A percentile compares a stretch with the other conserved stretches of the same genome.
Evolutionary conservation across 1,284 basidiomycete genomes (phyloP).

Genomic region (Uromyces viciae-fabae): DNA sequence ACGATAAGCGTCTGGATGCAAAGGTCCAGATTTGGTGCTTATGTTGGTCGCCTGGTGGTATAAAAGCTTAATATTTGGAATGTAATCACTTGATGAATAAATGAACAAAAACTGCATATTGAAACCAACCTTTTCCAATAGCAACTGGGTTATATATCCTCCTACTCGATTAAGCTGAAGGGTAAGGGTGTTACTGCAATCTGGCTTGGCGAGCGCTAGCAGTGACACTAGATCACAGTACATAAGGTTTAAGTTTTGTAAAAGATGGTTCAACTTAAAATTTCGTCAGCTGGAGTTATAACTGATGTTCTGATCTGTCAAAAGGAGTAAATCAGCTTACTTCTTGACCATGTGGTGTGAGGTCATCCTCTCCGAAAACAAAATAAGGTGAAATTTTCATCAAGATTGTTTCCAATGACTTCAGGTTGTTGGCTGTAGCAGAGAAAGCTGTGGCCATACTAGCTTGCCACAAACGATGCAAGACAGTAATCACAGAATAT

Average conservation of each 20-base stretch:
- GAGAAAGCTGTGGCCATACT: slow-evolving; percentile 54
- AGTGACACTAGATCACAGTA: slow-evolving; percentile 72
- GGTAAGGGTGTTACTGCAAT: slow-evolving; percentile 48
- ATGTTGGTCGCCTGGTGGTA: slow-evolving; percentile 47
- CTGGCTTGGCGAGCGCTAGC: slow-evolving; percentile 51
- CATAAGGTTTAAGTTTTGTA: slow-evolving; percentile 68
- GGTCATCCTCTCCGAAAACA: slow-evolving; percentile 63
- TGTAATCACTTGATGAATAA: not conserved
- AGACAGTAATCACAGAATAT: slow-evolving; percentile 63
- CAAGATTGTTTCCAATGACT: slow-evolving; percentile 62
- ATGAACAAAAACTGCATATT: not conserved
- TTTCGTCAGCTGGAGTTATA: slow-evolving; percentile 43
- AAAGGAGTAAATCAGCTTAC: slow-evolving; percentile 55
- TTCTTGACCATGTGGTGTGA: slow-evolving; percentile 61
- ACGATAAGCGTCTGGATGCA: slow-evolving; percentile 65
- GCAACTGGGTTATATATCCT: slow-evolving; percentile 66
- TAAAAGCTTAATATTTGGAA: slow-evolving; percentile 45
- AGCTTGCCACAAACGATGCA: slow-evolving; percentile 65
- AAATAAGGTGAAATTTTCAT: slow-evolving; percentile 75
- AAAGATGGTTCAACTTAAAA: slow-evolving; percentile 62
- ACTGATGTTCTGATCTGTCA: not conserved
- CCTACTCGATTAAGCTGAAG: slow-evolving; percentile 63
- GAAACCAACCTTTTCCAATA: slow-evolving; percentile 62
- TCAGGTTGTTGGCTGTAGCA: slow-evolving; percentile 23
- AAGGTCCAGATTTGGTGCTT: slow-evolving; percentile 58